Base-by-base conservation (phyloP, 148 eudicot species). In the Rhododendron vialii region DNA sequence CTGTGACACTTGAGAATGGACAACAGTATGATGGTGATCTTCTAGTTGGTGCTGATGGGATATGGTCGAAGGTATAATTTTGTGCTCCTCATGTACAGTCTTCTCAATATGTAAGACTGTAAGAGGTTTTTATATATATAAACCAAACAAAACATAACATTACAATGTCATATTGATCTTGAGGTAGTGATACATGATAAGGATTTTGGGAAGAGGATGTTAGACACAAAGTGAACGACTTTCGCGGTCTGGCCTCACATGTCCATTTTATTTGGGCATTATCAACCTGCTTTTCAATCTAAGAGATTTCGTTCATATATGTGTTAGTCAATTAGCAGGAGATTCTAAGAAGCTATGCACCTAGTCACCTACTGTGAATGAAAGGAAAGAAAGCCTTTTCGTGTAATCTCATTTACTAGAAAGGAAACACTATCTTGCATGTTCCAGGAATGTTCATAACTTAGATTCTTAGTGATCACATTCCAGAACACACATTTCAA, bases 41-140 rank as follows among this genome's bases (percentile, higher is more conserved):
- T 91, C 90, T 97, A 26, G 93, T 97, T 88, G 98, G 99, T 83
- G 99, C 99, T 86, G 99, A 97, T 89, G 98, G 99, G 73, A 97
- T 97, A 87, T 88, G 94, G 93, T 97, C 99, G 63, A 93, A 95
- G 98, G 99, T 97, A 89, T 51, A 35, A 24, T 82, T 35, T 63
- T 36, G n/a, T 71, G 33, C 63, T 77, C 71, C 36, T 43, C 43
- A 74, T 61, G 30, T 53, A n/a, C 15, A n/a, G 14, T 47, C 5
- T 67, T 43, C 11, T n/a, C 18, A 24, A 61, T 61, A 41, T 57
- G 11, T 3, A 82, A 59, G 35, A 10, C 24, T 55, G 61, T 55
- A 18, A 55, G 61, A 55, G 61, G 61, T 17, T 18, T 18, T 18
- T 55, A 55, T 15, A 55, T 1, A 3, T n/a, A 65, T n/a, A 65